Conservation (phyloP, 73 alveolate species). For the Paramecium sonneborni region DNA sequence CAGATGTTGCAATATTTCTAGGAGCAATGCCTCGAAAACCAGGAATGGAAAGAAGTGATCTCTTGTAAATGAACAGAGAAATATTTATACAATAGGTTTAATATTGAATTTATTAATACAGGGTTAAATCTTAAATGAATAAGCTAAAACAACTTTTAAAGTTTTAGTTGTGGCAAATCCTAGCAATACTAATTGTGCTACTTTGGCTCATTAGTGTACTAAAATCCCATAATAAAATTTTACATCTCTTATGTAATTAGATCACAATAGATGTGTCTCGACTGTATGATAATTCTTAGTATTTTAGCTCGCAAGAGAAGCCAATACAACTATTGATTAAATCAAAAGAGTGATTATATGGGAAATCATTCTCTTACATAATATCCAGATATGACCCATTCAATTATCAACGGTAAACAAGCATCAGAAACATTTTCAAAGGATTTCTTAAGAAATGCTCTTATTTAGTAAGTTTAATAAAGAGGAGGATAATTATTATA, state of each 20-base stretch:
- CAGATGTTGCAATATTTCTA: conserved; percentile 85
- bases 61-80: conserved; percentile 78
- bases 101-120: conserved; percentile 73
- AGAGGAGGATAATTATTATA: conserved; percentile 88
- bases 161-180: conserved; percentile 93
- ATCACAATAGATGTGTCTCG: conserved; percentile 81
- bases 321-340: conserved; percentile 39
- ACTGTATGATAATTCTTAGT: not conserved
- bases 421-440: conserved; percentile 57
- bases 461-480: conserved; percentile 80
- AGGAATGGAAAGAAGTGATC: conserved; percentile 93
- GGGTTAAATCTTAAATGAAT: conserved; percentile 84
- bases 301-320: conserved; percentile 64
- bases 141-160: conserved; percentile 83
- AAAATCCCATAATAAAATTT: conserved; percentile 83
- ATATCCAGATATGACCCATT: conserved; percentile 72
- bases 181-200: conserved; percentile 88
- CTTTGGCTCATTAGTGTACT: conserved; percentile 75
- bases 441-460: conserved; percentile 74
- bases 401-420: conserved; percentile 62
- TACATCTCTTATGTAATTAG: conserved; percentile 81
- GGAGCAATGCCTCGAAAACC: conserved; percentile 91
- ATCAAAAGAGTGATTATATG: conserved; percentile 65
- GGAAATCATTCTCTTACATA: conserved; percentile 69
- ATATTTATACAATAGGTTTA: conserved; percentile 83